phyloP scores from a whole-genome alignment of 2,329 filamentous ascomycete species.

The Pseudogymnoascus sp. region DNA sequence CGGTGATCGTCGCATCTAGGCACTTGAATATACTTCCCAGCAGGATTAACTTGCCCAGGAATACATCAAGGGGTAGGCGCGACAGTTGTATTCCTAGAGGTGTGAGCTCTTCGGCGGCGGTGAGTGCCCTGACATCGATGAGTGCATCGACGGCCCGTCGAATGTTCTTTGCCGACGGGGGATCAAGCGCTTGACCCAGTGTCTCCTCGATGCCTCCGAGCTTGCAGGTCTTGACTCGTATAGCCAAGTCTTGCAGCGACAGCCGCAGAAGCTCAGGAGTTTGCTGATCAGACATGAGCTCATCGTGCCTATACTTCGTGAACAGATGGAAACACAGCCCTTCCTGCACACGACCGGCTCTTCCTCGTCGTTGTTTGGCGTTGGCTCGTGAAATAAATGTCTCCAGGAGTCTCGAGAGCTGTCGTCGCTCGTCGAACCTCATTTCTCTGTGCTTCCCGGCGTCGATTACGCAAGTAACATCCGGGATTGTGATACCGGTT shows the following conservation, averaged over 20 bases:
- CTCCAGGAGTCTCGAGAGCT: constrained; percentile 84
- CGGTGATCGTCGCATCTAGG: constrained; percentile 82
- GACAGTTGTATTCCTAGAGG: constrained; percentile 80
- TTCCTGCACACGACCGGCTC: constrained; percentile 91
- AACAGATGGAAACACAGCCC: constrained; percentile 95
- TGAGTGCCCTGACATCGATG: constrained; percentile 86
- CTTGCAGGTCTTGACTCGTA: constrained; percentile 96
- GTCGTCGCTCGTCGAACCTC: constrained; percentile 88
- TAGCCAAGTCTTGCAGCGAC: constrained; percentile 88
- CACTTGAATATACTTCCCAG: constrained; percentile 83
- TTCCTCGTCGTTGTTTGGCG: constrained; percentile 86
- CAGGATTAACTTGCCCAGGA: constrained; percentile 87
- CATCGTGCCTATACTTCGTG: constrained; percentile 81
- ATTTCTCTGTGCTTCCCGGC: constrained; percentile 96
- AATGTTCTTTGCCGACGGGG: constrained; percentile 86
- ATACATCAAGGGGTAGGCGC: constrained; percentile 84
- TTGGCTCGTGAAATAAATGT: constrained; percentile 94
- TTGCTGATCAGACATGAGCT: constrained; percentile 80
- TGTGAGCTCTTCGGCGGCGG: constrained; percentile 73
- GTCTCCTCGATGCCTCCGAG: constrained; percentile 90
- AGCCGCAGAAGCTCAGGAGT: constrained; percentile 93
- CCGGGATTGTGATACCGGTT: constrained; percentile 96
- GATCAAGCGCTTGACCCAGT: constrained; percentile 77
- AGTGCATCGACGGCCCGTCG: constrained; percentile 86
- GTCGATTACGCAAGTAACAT: constrained; percentile 94